A percentile compares a stretch with the other conserved stretches of the same genome.
Evolutionary conservation across 305 asterid genomes (phyloP).

Genomic region (Galium porrigens): DNA sequence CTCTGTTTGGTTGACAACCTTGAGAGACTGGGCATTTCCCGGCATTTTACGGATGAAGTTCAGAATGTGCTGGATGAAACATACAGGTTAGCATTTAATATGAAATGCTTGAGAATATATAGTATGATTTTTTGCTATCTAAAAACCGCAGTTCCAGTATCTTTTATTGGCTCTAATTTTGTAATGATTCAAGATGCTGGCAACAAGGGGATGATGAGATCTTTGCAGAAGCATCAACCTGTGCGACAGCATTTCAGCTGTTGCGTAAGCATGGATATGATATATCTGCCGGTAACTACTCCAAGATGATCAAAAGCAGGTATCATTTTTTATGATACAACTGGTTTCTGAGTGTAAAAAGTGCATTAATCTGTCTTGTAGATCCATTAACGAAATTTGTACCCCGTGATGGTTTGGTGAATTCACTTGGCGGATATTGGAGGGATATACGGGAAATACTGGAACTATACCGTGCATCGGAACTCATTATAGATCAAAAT

Average conservation of each 20-base stretch:
- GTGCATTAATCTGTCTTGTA: conserved; percentile 21
- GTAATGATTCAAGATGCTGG: conserved; percentile 38
- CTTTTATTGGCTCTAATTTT: neutral
- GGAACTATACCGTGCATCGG: conserved; percentile 56
- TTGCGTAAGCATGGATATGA: conserved; percentile 58
- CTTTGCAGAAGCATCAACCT: conserved; percentile 55
- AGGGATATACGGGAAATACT: conserved; percentile 35
- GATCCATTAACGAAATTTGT: conserved; percentile 35
- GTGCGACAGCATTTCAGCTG: conserved; percentile 61
- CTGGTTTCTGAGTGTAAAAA: neutral
- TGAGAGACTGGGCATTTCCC: conserved; percentile 56
- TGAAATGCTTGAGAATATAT: neutral
- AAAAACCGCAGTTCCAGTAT: neutral
- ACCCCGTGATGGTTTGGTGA: conserved; percentile 25
- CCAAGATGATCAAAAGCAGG: conserved; percentile 10
- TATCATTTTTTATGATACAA: neutral
- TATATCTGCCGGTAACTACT: conserved; percentile 47
- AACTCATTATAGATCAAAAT: conserved; percentile 33
- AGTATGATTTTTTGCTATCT: neutral
- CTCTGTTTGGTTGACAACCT: conserved; percentile 50
- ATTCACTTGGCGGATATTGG: conserved; percentile 29
- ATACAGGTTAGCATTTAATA: conserved; percentile 40
- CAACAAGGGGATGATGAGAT: conserved; percentile 73
- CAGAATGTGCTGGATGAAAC: conserved; percentile 43
- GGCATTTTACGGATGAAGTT: conserved; percentile 46